A percentile compares a stretch with the other conserved stretches of the same genome.
These are phyloP conservation scores for Penicillium crustosum DNA, from an alignment of 2,329 filamentous ascomycete species.

Conservation along the genomic window DNA sequence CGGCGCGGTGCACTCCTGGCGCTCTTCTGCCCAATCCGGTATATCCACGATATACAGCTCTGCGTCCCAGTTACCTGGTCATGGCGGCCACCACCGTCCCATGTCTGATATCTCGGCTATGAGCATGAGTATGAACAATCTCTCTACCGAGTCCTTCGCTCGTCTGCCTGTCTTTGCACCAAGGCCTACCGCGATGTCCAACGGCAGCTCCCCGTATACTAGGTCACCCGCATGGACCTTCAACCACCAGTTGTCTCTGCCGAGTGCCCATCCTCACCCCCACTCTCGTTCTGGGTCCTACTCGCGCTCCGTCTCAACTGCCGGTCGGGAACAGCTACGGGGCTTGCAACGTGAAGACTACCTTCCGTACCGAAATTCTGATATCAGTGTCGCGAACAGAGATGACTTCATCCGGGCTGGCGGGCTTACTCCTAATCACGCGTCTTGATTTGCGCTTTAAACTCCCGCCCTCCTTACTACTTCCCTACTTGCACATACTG, in stretches of 20 bases:
- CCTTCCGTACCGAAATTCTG: constrained; percentile 40
- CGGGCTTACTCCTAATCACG: constrained; percentile 14
- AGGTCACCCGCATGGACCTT: constrained; percentile 17
- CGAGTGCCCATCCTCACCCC: background rate
- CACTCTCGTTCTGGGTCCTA: constrained; percentile 18
- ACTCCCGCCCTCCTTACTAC: background rate
- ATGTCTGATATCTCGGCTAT: constrained; percentile 31
- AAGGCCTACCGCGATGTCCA: constrained; percentile 22
- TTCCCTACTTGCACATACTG: constrained; percentile 7
- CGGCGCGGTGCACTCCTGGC: constrained; percentile 37
- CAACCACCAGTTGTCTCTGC: constrained; percentile 18
- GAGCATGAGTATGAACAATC: constrained; percentile 32
- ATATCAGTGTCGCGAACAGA: constrained; percentile 37
- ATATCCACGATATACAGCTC: constrained; percentile 33
- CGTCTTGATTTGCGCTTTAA: background rate
- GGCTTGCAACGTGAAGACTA: constrained; percentile 37
- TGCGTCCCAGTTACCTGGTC: constrained; percentile 22
- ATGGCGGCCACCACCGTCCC: constrained; percentile 14
- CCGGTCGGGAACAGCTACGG: constrained; percentile 33
- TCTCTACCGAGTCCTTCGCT: constrained; percentile 33
- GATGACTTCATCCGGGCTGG: constrained; percentile 36
- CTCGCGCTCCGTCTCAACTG: constrained; percentile 28
- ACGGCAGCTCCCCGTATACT: constrained; percentile 8
- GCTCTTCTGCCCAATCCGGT: constrained; percentile 35
- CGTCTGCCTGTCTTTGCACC: constrained; percentile 37